Conservation (phyloP, 345 rosid species). For the Adansonia digitata region DNA sequence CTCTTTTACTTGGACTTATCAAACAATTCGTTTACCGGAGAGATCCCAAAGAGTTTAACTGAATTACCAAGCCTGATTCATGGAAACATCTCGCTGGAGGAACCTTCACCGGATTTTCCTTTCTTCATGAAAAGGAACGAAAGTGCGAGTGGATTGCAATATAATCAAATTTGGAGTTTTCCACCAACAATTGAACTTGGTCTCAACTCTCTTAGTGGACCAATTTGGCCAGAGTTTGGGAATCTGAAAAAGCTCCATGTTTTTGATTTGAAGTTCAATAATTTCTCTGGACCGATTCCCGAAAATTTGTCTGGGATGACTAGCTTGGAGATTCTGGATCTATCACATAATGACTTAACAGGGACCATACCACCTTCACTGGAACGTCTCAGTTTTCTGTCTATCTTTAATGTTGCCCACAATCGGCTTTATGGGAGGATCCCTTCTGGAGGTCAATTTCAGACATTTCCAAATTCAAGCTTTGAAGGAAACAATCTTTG, state of each 20-base stretch:
- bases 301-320: slow-evolving; percentile 37
- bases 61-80: slow-evolving; percentile 39
- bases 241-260: slow-evolving; percentile 43
- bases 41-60: slow-evolving; percentile 51
- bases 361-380: slow-evolving; percentile 40
- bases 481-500: slow-evolving; percentile 73
- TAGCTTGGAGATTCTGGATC: slow-evolving; percentile 54
- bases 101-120: slow-evolving; percentile 56
- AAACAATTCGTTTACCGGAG: slow-evolving; percentile 49
- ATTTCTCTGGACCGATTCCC: slow-evolving; percentile 41
- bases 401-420: slow-evolving; percentile 51
- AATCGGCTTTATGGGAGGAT: slow-evolving; percentile 54
- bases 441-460: slow-evolving; percentile 65
- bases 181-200: slow-evolving; percentile 46
- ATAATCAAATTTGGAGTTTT: slow-evolving; percentile 48
- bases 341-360: slow-evolving; percentile 36
- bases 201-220: slow-evolving; percentile 36
- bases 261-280: slow-evolving; percentile 41
- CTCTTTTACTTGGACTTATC: slow-evolving; percentile 41
- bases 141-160: slow-evolving; percentile 46
- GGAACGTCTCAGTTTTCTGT: slow-evolving; percentile 42
- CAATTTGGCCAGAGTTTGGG: slow-evolving; percentile 54
- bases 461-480: slow-evolving; percentile 72
- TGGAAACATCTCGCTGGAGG: slow-evolving; percentile 37
- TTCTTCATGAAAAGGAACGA: slow-evolving; percentile 51